Evolutionary conservation across 805 yeast genomes (phyloP), one percentile per base, ranked within the genome.

Genomic region (Huiozyma naganishii): DNA sequence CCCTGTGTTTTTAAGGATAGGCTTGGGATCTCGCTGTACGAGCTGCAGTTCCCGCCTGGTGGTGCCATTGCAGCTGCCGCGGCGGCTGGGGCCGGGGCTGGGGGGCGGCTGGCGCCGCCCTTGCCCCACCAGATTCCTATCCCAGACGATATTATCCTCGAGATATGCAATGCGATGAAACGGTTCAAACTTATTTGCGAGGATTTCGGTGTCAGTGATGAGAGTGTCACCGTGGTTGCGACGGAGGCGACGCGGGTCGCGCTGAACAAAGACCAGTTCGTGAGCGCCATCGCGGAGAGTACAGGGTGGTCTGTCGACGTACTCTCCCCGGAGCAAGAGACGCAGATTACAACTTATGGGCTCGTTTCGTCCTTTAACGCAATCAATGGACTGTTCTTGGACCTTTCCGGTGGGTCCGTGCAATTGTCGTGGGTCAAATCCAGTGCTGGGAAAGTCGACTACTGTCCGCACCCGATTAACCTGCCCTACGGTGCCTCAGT

Each of bases 1-100:
- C 90, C 92, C 0, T 79, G 86, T 56, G 78, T 82, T 8, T 83
- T 77, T 62, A 84, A 82, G 49, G 90, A 83, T 51, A 64, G 88
- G 39, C 71, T 82, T 3, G 83, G 84, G 2, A 77, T 83, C 9
- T 78, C 88, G 0, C 60, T 83, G 13, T 80, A 76, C 55, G 86
- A 80, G 47, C 78, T 74, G 0, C 83, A 79, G 52, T 68, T 66
- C 57, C 54, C 68, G 46, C 51, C 69, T 37, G 46, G 53, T 6
- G 65, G 60, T 10, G 73, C 71, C 48, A 4, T 32, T 10, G 23
- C 23, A 4, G 23, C 23, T 2, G 23, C 23, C 23, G 23, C 23
- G 4, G 4, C 4, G 4, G 4, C 4, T 17, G 23, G 23, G 23
- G 23, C 23, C 4, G 23, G 23, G 23, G 23, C 23, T 17, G 23